These are phyloP conservation scores for Ceratocystis eucalypticola DNA, from an alignment of 2,329 filamentous ascomycete species.

Conservation along the genomic window DNA sequence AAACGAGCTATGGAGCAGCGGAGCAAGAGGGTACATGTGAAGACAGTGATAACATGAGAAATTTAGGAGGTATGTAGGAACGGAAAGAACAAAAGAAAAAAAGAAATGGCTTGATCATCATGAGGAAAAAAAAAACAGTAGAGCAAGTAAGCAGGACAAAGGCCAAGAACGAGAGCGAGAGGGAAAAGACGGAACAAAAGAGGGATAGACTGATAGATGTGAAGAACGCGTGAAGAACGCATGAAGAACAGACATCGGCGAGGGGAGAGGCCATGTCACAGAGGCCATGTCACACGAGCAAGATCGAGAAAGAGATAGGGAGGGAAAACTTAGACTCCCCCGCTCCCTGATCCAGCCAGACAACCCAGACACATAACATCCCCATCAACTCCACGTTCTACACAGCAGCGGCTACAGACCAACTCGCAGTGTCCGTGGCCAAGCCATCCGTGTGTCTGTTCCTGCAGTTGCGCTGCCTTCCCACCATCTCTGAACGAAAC, in stretches of 20 bases:
- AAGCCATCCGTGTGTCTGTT: constrained; percentile 27
- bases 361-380: constrained; percentile 56
- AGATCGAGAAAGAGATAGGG: background rate
- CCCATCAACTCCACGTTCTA: constrained; percentile 50
- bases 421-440: constrained; percentile 36
- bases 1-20: background rate
- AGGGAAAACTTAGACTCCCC: background rate
- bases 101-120: background rate
- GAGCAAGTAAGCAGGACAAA: background rate
- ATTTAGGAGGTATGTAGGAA: background rate
- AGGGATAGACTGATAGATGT: background rate
- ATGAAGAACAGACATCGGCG: background rate
- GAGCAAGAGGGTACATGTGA: background rate
- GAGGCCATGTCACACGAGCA: background rate
- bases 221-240: background rate
- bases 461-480: constrained; percentile 17
- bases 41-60: background rate
- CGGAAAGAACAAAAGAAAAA: background rate
- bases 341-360: constrained; percentile 26
- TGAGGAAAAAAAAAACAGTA: background rate
- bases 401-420: constrained; percentile 55
- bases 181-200: background rate
- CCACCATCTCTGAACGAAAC: background rate
- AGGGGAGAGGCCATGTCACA: background rate
- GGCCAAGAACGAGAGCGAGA: background rate